These are phyloP conservation scores for Aspergillus persii DNA, from an alignment of 2,329 filamentous ascomycete species.

Conservation along the genomic window DNA sequence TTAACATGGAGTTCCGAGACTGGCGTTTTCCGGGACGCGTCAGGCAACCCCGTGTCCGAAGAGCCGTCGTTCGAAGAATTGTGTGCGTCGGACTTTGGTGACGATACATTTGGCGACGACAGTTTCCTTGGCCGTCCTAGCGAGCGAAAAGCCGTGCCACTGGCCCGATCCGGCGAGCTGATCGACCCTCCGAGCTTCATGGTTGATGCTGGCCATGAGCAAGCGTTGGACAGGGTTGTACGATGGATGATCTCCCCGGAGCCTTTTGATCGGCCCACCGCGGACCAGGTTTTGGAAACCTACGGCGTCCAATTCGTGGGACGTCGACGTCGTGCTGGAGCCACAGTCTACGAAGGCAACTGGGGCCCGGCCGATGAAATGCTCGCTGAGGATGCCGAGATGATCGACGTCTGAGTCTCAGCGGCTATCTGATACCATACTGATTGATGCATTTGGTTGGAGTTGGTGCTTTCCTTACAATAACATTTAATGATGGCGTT, in stretches of 20 bases:
- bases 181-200: constrained; percentile 80
- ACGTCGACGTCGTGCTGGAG: constrained; percentile 73
- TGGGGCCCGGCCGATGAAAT: constrained; percentile 78
- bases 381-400: constrained; percentile 58
- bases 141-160: constrained; percentile 24
- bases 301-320: constrained; percentile 79
- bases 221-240: constrained; percentile 80
- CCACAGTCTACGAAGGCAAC: constrained; percentile 94
- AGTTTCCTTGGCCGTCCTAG: constrained; percentile 30
- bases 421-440: constrained; percentile 22
- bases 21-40: constrained; percentile 70
- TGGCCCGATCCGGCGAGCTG: constrained; percentile 55
- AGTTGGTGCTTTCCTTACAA: constrained; percentile 28
- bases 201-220: constrained; percentile 68
- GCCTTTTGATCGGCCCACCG: constrained; percentile 68
- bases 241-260: constrained; percentile 82
- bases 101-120: constrained; percentile 44
- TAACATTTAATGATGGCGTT: constrained; percentile 25
- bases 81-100: constrained; percentile 43
- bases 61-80: constrained; percentile 45
- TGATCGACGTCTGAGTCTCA: constrained; percentile 56
- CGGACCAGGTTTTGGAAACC: constrained; percentile 69
- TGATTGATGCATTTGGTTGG: constrained; percentile 34
- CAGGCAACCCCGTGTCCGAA: constrained; percentile 62
- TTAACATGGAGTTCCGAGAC: constrained; percentile 75